phyloP scores from a whole-genome alignment of 2,329 filamentous ascomycete genomes.

The Myriosclerotinia scirpicola region DNA sequence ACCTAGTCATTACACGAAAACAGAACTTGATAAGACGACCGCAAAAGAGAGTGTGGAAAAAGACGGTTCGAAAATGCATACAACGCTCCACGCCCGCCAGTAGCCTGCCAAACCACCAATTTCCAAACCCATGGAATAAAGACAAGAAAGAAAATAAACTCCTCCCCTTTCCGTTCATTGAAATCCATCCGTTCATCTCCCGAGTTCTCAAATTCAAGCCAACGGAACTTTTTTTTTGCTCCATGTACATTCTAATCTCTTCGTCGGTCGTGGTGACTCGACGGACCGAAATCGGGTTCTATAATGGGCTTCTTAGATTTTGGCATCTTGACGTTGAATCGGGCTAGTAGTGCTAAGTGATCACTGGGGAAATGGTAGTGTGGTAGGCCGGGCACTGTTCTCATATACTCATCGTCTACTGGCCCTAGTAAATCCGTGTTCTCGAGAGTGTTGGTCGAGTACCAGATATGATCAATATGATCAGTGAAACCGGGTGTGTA shows the following conservation, averaged over 20 bases:
- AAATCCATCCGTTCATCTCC: constrained; percentile 10
- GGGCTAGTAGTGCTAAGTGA: constrained; percentile 66
- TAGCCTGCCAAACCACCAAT: constrained; percentile 24
- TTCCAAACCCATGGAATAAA: constrained; percentile 26
- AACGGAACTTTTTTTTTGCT: constrained; percentile 12
- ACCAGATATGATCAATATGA: constrained; percentile 97
- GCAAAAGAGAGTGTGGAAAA: constrained; percentile 21
- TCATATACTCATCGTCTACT: constrained; percentile 70
- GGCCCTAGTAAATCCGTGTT: constrained; percentile 67
- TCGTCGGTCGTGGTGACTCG: constrained; percentile 32
- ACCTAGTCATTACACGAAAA: constrained; percentile 25
- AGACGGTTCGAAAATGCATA: constrained; percentile 23
- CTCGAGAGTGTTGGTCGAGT: constrained; percentile 74
- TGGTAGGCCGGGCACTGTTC: constrained; percentile 69
- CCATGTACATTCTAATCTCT: constrained; percentile 21
- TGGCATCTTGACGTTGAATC: constrained; percentile 67
- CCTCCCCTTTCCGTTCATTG: constrained; percentile 20
- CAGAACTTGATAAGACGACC: constrained; percentile 17
- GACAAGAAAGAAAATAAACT: constrained; percentile 24
- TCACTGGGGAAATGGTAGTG: constrained; percentile 76
- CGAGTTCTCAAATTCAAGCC: constrained; percentile 16
- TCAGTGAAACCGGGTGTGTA: constrained; percentile 93
- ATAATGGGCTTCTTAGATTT: constrained; percentile 45
- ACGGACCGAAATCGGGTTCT: constrained; percentile 41
- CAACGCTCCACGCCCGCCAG: constrained; percentile 24